Conservation (phyloP, 2,329 filamentous ascomycete species). For the Nothopassalora personata region DNA sequence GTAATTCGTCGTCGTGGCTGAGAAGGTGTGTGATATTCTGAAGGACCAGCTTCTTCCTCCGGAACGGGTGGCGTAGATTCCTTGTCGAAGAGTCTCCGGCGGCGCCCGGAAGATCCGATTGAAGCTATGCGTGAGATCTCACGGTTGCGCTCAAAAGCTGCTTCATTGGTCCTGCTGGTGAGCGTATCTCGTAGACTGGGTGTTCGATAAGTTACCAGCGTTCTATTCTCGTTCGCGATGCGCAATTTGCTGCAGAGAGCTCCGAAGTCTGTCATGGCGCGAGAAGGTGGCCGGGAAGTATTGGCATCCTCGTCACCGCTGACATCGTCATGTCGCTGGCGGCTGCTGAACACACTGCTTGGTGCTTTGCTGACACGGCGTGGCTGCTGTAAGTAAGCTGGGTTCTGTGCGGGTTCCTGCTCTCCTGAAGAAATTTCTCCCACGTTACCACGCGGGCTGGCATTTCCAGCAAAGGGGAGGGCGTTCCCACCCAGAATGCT, state of each 20-base stretch:
- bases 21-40: constrained; percentile 8
- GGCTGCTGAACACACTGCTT: constrained; percentile 36
- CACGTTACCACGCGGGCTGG: constrained; percentile 30
- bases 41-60: constrained; percentile 9
- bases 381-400: constrained; percentile 18
- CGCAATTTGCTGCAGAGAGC: constrained; percentile 25
- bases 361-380: constrained; percentile 34
- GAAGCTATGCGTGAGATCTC: constrained; percentile 3
- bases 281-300: constrained; percentile 42
- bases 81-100: constrained; percentile 5
- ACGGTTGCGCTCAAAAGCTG: constrained; percentile 11
- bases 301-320: constrained; percentile 35
- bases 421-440: constrained; percentile 26
- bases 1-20: constrained; percentile 13
- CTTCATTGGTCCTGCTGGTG: constrained; percentile 12
- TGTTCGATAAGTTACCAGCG: constrained; percentile 9
- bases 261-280: constrained; percentile 45
- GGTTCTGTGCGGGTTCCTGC: constrained; percentile 26
- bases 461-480: constrained; percentile 12
- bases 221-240: constrained; percentile 11
- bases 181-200: constrained; percentile 13
- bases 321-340: constrained; percentile 26
- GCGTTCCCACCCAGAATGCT: constrained; percentile 29
- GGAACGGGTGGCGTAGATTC: constrained; percentile 3
- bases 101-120: constrained; percentile 1